Percentiles rank a stretch among this genome's conserved stretches.
phyloP scores from a whole-genome alignment of 192 early-diverging fungal species.

The Backusella tuberculispora region DNA sequence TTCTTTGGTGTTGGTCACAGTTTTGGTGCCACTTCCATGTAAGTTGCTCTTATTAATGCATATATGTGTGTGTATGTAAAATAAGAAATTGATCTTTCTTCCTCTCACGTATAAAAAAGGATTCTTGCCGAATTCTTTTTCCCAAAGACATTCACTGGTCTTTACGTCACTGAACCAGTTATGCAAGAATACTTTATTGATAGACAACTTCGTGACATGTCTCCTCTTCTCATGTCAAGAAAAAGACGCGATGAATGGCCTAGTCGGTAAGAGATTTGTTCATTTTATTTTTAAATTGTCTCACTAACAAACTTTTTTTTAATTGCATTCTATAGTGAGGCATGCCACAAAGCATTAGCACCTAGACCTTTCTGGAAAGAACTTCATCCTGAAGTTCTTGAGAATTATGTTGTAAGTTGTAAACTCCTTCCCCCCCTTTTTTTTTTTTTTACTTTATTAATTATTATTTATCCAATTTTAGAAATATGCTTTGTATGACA shows the following conservation, averaged over 20 bases:
- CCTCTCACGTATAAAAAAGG: neutral
- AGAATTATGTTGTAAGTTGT: conserved; percentile 55
- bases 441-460: neutral
- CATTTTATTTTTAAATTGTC: neutral
- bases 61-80: no score
- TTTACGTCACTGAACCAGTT: conserved; percentile 24
- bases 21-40: conserved; percentile 46
- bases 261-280: conserved; percentile 34
- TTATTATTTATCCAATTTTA: conserved; percentile 16
- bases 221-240: conserved; percentile 42
- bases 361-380: conserved; percentile 42
- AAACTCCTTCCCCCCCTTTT: no score
- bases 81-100: neutral
- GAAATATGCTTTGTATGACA: conserved; percentile 51
- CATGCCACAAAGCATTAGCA: conserved; percentile 26
- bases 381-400: conserved; percentile 54
- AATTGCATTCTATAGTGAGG: conserved; percentile 29
- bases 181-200: conserved; percentile 26
- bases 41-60: neutral
- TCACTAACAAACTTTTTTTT: neutral
- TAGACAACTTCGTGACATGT: conserved; percentile 32
- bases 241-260: conserved; percentile 56
- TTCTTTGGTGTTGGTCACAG: conserved; percentile 65
- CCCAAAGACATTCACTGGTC: conserved; percentile 18
- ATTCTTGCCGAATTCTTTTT: conserved; percentile 27